Percentiles rank a stretch among this genome's conserved stretches.
Evolutionary conservation across 1,139 yeast genomes (phyloP).

Genomic region (Saccharomyces hybrid): DNA sequence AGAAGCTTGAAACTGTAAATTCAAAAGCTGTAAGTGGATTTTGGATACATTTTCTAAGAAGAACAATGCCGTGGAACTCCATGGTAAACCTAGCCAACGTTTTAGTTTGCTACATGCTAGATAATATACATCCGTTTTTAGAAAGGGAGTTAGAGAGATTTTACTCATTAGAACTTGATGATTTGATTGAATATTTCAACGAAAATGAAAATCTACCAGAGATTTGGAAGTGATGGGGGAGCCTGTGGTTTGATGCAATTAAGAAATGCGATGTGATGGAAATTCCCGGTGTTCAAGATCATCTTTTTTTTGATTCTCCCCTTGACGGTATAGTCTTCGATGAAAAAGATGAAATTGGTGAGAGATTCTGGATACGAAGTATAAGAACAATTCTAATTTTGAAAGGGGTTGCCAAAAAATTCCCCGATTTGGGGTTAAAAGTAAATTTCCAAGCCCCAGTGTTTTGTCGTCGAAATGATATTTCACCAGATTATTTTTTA

Average conservation of each 20-base stretch:
- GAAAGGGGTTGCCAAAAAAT: slow-evolving; percentile 24
- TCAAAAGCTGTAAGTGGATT: slow-evolving; percentile 27
- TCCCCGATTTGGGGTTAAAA: slow-evolving; percentile 17
- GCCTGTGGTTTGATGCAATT: slow-evolving; percentile 60
- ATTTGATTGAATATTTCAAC: slow-evolving; percentile 40
- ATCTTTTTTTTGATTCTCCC: slow-evolving; percentile 55
- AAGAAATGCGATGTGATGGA: slow-evolving; percentile 41
- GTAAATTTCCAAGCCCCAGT: slow-evolving; percentile 13
- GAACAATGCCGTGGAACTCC: slow-evolving; percentile 62
- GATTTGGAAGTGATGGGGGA: slow-evolving; percentile 82
- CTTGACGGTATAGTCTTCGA: slow-evolving; percentile 51
- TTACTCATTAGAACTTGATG: slow-evolving; percentile 19
- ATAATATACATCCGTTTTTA: slow-evolving; percentile 20
- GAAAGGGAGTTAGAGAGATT: slow-evolving; percentile 19
- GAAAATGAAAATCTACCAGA: slow-evolving; percentile 60
- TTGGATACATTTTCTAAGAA: slow-evolving; percentile 43
- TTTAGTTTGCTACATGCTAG: slow-evolving; percentile 19
- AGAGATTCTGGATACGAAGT: slow-evolving; percentile 30
- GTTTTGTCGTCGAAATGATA: slow-evolving; percentile 14
- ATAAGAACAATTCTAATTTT: slow-evolving; percentile 26
- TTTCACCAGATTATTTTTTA: slow-evolving; percentile 7
- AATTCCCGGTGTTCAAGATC: slow-evolving; percentile 52
- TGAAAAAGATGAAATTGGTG: slow-evolving; percentile 33
- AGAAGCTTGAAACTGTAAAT: slow-evolving; percentile 34
- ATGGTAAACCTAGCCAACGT: slow-evolving; percentile 35